Base-by-base conservation (phyloP, 2,329 filamentous ascomycete species). In the Alternaria hordeiaustralica region DNA sequence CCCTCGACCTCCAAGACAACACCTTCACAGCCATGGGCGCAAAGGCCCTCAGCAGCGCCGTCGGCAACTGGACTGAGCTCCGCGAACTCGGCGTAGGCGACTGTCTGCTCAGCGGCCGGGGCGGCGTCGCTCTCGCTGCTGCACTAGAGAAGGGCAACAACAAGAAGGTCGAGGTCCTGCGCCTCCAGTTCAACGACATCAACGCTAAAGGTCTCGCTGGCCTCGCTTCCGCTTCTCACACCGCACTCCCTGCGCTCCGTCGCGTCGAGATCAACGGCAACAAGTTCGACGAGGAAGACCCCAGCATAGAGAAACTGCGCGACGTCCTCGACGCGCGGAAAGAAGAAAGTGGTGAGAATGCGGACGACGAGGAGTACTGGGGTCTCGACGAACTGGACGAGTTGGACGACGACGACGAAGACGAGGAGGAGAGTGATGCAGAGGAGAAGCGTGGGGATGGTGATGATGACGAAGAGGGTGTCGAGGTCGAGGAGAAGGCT, bases 261-360 rank as follows among this genome's bases (percentile, higher is more conserved):
- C 90, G 94, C 73, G 88, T 99, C 54, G 96, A 98, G 82, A 84
- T 99, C 70, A 98, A 99, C 79, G 96, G 96, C 55, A 99, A 99
- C 84, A 96, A 93, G 78, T 97, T 99, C 73, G 84, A 87, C 9
- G 94, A 97, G 79, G 93, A 97, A 3, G 93, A 98, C 71, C 84
- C 87, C 50, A 88, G 88, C 26, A 86, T 97, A 45, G 82, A 88
- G 64, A 85, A 84, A 21, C 84, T 98, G 49, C 88, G 89, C 69
- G 87, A 89, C 45, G 65, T 80, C 55, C 84, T 97, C 25, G 90
- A 93, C 62, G 87, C 88, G 74, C 89, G 94, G 67, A 94, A 94
- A 82, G 92, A 95, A 78, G 78, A 78, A 58, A 78, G 78, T 56
- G 74, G 72, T 20, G 68, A 71, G 50, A 82, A 81, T 54, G 89